These are phyloP conservation scores for Diaporthe batatas DNA, from an alignment of 2,329 filamentous ascomycete genomes.

Conservation along the genomic window DNA sequence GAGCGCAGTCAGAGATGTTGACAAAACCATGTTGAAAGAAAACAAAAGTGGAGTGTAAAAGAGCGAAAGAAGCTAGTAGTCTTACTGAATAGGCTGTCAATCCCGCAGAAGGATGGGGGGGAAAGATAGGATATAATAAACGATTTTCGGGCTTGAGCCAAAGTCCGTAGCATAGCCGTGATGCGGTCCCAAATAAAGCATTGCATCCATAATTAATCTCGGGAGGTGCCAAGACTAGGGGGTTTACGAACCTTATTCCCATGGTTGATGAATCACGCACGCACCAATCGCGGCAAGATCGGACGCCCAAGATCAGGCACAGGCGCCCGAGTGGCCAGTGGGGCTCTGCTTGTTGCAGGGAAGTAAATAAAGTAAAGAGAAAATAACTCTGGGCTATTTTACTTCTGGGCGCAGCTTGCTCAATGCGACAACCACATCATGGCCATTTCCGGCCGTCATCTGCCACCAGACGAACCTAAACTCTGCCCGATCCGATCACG, in stretches of 20 bases:
- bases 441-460: not conserved
- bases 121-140: conserved; percentile 11
- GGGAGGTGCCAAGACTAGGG: conserved; percentile 9
- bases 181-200: conserved; percentile 18
- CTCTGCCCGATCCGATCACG: not conserved
- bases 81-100: not conserved
- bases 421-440: not conserved
- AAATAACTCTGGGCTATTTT: conserved; percentile 6
- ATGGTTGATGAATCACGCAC: conserved; percentile 30
- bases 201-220: conserved; percentile 29
- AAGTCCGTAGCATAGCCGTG: conserved; percentile 8
- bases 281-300: conserved; percentile 9
- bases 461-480: conserved; percentile 18
- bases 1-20: conserved; percentile 22
- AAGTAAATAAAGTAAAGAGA: not conserved
- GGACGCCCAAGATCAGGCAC: conserved; percentile 1
- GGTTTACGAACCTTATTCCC: conserved; percentile 15
- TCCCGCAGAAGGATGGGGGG: not conserved
- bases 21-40: conserved; percentile 2
- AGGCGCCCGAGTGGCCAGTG: conserved; percentile 22
- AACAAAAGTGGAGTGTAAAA: conserved; percentile 11
- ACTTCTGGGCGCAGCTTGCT: not conserved
- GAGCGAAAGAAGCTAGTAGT: conserved; percentile 19
- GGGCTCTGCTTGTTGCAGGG: conserved; percentile 4
- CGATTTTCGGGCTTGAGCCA: not conserved